These are phyloP conservation scores for Porphyra umbilicalis DNA, from an alignment of 31 red algal species.

Conservation along the genomic window DNA sequence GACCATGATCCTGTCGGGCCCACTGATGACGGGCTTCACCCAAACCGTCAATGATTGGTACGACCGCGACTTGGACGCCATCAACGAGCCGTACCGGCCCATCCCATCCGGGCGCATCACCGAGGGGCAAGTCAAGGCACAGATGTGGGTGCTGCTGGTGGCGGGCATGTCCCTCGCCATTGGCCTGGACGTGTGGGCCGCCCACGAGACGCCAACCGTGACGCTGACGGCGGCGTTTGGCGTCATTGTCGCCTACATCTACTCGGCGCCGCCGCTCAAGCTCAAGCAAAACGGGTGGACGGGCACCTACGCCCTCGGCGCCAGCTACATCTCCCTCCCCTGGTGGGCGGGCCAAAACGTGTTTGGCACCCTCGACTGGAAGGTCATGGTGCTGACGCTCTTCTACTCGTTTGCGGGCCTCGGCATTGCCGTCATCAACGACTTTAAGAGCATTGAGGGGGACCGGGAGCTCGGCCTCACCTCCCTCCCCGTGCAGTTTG, in stretches of 20 bases:
- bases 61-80: slow-evolving; percentile 94
- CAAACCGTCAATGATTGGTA: slow-evolving; percentile 98
- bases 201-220: slow-evolving; percentile 61
- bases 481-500: slow-evolving; percentile 91
- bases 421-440: slow-evolving; percentile 98
- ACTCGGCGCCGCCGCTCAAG: slow-evolving; percentile 97
- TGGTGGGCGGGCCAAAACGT: slow-evolving; percentile 98
- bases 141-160: slow-evolving; percentile 57
- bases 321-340: slow-evolving; percentile 91
- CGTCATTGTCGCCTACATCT: slow-evolving; percentile 85
- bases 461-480: slow-evolving; percentile 80
- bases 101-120: slow-evolving; percentile 93
- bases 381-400: slow-evolving; percentile 79
- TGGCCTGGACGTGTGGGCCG: slow-evolving; percentile 78
- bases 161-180: slow-evolving; percentile 47
- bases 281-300: slow-evolving; percentile 98
- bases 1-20: slow-evolving; percentile 91
- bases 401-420: slow-evolving; percentile 98
- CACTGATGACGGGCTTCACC: slow-evolving; percentile 91
- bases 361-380: slow-evolving; percentile 92
- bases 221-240: slow-evolving; percentile 67
- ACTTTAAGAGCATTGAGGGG: slow-evolving; percentile 98
- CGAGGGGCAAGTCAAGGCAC: slow-evolving; percentile 83
- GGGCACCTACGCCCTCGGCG: slow-evolving; percentile 95
- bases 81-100: slow-evolving; percentile 98